phyloP scores from a whole-genome alignment of 2,329 filamentous ascomycete species.

The Colletotrichum sp. region DNA sequence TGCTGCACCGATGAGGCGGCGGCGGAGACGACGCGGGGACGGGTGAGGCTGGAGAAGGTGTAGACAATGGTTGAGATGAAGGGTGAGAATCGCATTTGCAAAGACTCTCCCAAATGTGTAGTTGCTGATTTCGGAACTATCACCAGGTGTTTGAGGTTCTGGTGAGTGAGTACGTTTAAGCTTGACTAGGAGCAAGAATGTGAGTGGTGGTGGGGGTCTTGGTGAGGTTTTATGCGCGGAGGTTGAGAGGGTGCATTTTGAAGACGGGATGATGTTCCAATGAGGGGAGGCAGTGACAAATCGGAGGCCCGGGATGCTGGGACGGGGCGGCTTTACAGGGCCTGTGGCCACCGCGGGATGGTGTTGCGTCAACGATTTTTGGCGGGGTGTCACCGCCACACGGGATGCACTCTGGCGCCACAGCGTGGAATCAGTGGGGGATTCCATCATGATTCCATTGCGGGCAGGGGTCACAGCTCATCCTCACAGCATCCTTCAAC shows the following conservation, averaged over 20 bases:
- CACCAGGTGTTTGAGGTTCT: not conserved
- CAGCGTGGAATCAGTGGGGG: slow-evolving; percentile 2
- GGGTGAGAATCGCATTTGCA: slow-evolving; percentile 54
- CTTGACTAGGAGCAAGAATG: not conserved
- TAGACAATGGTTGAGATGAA: slow-evolving; percentile 52
- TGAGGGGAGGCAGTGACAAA: slow-evolving; percentile 11
- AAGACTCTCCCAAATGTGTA: not conserved
- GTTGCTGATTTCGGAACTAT: not conserved
- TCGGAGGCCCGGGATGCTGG: not conserved
- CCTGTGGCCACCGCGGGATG: not conserved
- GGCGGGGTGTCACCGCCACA: slow-evolving; percentile 10
- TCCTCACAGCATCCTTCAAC: not conserved
- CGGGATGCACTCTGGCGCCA: not conserved
- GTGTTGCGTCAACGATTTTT: slow-evolving; percentile 21
- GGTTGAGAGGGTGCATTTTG: not conserved
- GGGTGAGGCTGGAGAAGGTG: slow-evolving; percentile 50
- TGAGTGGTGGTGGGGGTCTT: not conserved
- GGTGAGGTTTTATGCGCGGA: slow-evolving; percentile 1
- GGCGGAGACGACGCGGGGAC: slow-evolving; percentile 34
- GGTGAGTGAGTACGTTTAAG: not conserved
- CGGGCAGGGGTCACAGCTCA: not conserved
- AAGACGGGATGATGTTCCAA: not conserved
- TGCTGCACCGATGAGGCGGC: slow-evolving; percentile 23
- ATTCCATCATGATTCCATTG: slow-evolving; percentile 9
- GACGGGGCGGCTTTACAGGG: not conserved